Percentiles rank a stretch among this genome's conserved stretches.
Evolutionary conservation across 495 filamentous ascomycete genomes (phyloP).

Genomic region (Darksidea phi): DNA sequence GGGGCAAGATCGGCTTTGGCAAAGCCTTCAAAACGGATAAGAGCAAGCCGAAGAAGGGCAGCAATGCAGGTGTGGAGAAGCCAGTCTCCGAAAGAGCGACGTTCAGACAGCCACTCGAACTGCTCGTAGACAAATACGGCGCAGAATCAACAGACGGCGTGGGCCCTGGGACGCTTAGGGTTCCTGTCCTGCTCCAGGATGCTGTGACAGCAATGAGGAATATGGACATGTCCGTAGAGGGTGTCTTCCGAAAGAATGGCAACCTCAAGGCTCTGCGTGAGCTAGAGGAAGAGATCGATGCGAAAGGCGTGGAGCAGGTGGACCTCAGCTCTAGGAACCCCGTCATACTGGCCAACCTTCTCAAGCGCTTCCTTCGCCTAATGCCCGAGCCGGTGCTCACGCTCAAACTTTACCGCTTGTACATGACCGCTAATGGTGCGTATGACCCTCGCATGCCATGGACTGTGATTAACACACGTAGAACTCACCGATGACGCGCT

Average conservation of each 20-base stretch:
- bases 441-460: constrained; percentile 7
- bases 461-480: constrained; percentile 36
- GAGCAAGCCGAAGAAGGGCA: constrained; percentile 55
- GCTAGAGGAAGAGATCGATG: constrained; percentile 77
- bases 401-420: constrained; percentile 88
- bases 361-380: constrained; percentile 94
- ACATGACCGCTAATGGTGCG: constrained; percentile 82
- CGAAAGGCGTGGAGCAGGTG: constrained; percentile 72
- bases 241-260: constrained; percentile 98
- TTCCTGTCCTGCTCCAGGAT: constrained; percentile 88
- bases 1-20: constrained; percentile 95
- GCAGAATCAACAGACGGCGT: constrained; percentile 95
- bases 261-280: constrained; percentile 91
- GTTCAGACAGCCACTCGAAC: constrained; percentile 83
- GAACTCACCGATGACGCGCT: constrained; percentile 83
- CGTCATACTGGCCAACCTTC: constrained; percentile 87
- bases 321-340: constrained; percentile 81
- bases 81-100: constrained; percentile 54
- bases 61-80: constrained; percentile 70
- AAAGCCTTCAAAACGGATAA: constrained; percentile 89
- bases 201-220: constrained; percentile 89
- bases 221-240: constrained; percentile 99
- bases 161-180: constrained; percentile 81
- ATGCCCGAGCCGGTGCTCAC: constrained; percentile 94
- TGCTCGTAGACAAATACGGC: constrained; percentile 86